Percentiles rank a stretch among this genome's conserved stretches.
These are phyloP conservation scores for Papiliotrema flavescens DNA, from an alignment of 1,284 basidiomycete species.

Conservation along the genomic window DNA sequence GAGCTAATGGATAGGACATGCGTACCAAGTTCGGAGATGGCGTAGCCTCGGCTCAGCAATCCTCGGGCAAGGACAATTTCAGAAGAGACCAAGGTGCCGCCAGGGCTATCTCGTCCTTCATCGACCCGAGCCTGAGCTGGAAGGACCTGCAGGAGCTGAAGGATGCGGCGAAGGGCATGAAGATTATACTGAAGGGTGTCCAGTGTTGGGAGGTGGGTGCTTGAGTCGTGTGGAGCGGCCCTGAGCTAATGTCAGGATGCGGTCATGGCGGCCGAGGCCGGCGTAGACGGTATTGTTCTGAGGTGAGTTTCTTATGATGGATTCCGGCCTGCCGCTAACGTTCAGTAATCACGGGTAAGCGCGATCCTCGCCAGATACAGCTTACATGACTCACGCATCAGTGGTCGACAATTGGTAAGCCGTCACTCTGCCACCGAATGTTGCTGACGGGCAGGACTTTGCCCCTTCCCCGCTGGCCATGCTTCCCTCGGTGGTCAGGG, in stretches of 20 bases:
- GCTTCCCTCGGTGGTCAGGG: constrained; percentile 76
- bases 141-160: constrained; percentile 82
- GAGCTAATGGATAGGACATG: constrained; percentile 66
- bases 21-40: constrained; percentile 84
- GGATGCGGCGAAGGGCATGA: constrained; percentile 80
- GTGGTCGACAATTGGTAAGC: constrained; percentile 67
- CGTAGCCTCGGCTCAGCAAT: constrained; percentile 65
- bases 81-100: constrained; percentile 88
- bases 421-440: background rate
- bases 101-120: constrained; percentile 91
- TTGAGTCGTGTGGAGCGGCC: background rate
- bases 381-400: constrained; percentile 2
- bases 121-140: constrained; percentile 86
- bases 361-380: background rate
- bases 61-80: constrained; percentile 57
- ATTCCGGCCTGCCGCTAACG: background rate
- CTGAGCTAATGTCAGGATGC: constrained; percentile 60
- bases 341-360: constrained; percentile 8
- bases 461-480: constrained; percentile 86
- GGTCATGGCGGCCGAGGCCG: constrained; percentile 77
- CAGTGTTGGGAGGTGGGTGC: constrained; percentile 76
- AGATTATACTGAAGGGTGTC: constrained; percentile 86
- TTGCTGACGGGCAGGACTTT: constrained; percentile 57
- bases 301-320: constrained; percentile 32
- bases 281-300: constrained; percentile 77